Evolutionary conservation across 1,139 yeast genomes (phyloP).

Genomic region (Kodamaea ohmeri): DNA sequence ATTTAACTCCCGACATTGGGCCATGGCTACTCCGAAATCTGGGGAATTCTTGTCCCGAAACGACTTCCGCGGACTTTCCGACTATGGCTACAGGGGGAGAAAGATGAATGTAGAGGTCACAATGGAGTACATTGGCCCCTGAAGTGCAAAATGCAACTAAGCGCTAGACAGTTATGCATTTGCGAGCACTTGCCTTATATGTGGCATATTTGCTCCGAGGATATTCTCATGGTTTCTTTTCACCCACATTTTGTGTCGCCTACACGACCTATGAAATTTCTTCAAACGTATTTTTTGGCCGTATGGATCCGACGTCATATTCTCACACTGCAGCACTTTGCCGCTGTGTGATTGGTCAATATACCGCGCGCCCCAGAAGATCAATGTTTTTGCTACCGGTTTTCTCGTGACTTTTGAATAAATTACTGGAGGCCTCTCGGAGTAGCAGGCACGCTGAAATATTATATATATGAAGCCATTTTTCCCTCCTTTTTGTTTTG

Average conservation of each 20-base stretch:
- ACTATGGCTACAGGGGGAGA: background rate
- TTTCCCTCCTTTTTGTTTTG: constrained; percentile 13
- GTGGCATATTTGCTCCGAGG: constrained; percentile 9
- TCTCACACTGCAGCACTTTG: constrained; percentile 3
- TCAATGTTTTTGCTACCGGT: constrained; percentile 4
- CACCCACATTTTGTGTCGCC: constrained; percentile 6
- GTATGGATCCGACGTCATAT: constrained; percentile 9
- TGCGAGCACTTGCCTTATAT: no score
- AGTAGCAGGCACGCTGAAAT: constrained; percentile 6
- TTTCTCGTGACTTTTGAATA: constrained; percentile 3
- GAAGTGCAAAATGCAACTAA: background rate
- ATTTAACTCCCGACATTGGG: constrained; percentile 1
- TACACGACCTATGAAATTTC: constrained; percentile 7
- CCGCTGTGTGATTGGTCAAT: constrained; percentile 11
- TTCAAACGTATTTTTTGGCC: constrained; percentile 10
- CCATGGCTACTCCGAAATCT: constrained; percentile 20
- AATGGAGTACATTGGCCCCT: no score
- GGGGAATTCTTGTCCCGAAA: constrained; percentile 15
- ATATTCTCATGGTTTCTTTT: constrained; percentile 6
- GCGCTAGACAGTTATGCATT: no score
- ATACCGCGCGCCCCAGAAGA: constrained; percentile 2
- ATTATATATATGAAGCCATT: constrained; percentile 15
- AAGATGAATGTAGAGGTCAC: no score
- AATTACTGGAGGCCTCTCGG: constrained; percentile 4
- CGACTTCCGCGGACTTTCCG: background rate